Percentiles rank a stretch among this genome's conserved stretches.
phyloP scores from a whole-genome alignment of 495 filamentous ascomycete species.

The Podospora fimiseda region DNA sequence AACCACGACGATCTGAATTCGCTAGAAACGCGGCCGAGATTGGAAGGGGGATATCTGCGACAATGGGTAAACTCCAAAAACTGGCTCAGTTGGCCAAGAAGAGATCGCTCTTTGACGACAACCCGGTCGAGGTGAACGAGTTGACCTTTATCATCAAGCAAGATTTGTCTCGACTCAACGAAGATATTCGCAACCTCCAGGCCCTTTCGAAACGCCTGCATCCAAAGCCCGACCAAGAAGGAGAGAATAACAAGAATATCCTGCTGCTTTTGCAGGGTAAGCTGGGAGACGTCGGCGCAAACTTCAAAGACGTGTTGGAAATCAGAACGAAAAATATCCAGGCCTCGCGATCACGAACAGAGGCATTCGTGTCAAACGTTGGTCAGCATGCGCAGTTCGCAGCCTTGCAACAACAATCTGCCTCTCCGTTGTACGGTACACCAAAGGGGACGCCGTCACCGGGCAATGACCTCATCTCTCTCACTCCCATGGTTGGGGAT shows the following conservation, averaged over 20 bases:
- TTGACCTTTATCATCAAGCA: conserved; percentile 79
- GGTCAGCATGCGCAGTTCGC: conserved; percentile 54
- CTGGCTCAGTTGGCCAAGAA: conserved; percentile 89
- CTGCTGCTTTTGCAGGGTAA: conserved; percentile 90
- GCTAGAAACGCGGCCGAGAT: conserved; percentile 85
- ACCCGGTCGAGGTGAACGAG: conserved; percentile 92
- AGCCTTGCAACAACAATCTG: conserved; percentile 54
- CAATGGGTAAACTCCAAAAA: conserved; percentile 90
- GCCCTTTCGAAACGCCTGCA: conserved; percentile 61
- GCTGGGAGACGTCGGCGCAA: conserved; percentile 84
- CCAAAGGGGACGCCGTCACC: conserved; percentile 58
- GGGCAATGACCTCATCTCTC: conserved; percentile 66
- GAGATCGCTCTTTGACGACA: conserved; percentile 95
- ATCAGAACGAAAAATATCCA: conserved; percentile 98
- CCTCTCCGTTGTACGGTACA: conserved; percentile 81
- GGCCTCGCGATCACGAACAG: conserved; percentile 81
- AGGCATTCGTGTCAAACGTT: conserved; percentile 91
- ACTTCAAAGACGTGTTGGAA: conserved; percentile 96
- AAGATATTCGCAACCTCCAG: conserved; percentile 76
- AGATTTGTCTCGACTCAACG: conserved; percentile 83
- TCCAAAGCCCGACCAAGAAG: conserved; percentile 76
- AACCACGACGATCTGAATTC: conserved; percentile 63
- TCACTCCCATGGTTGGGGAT: conserved; percentile 74
- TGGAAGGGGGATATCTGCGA: conserved; percentile 79
- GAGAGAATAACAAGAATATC: conserved; percentile 96